These are phyloP conservation scores for Leccinum disarticulatum DNA, from an alignment of 768 basidiomycete genomes.

Conservation along the genomic window DNA sequence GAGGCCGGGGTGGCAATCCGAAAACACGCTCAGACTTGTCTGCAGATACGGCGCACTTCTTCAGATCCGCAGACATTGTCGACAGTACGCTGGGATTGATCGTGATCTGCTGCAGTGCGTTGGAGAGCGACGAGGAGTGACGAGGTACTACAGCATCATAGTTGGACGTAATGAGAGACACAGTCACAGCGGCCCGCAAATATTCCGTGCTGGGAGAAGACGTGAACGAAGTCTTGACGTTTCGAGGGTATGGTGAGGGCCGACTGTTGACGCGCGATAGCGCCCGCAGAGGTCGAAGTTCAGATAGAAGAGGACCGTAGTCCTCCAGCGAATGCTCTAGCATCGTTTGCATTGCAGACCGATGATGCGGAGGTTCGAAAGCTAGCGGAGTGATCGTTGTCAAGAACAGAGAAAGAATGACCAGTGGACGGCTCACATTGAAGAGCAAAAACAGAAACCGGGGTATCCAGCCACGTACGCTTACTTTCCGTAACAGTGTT, in stretches of 20 bases:
- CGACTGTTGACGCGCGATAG: slow-evolving; percentile 71
- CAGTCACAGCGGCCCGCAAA: slow-evolving; percentile 25
- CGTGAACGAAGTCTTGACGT: slow-evolving; percentile 46
- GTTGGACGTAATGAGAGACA: slow-evolving; percentile 20
- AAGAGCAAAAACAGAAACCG: slow-evolving; percentile 67
- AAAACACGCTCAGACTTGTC: slow-evolving; percentile 31
- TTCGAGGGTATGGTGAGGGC: slow-evolving; percentile 70
- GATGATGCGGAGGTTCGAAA: slow-evolving; percentile 67
- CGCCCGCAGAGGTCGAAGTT: slow-evolving; percentile 59
- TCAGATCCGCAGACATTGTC: slow-evolving; percentile 28
- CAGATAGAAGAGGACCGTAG: slow-evolving; percentile 71
- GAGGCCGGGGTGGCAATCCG: slow-evolving; percentile 40
- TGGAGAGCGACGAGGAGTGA: slow-evolving; percentile 24
- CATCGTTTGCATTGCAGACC: slow-evolving; percentile 67
- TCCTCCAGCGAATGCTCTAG: slow-evolving; percentile 71
- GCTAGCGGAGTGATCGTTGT: slow-evolving; percentile 39
- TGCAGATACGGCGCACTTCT: slow-evolving; percentile 30
- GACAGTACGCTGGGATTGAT: slow-evolving; percentile 43
- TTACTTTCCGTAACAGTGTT: slow-evolving; percentile 66
- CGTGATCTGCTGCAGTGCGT: slow-evolving; percentile 43
- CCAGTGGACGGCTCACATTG: slow-evolving; percentile 53
- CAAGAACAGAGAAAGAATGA: not conserved
- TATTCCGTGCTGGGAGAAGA: slow-evolving; percentile 37
- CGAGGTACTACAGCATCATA: slow-evolving; percentile 14
- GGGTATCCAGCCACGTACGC: slow-evolving; percentile 65